A percentile compares a stretch with the other conserved stretches of the same genome.
Conservation (phyloP, 345 rosid species). For the Geranium brycei region DNA sequence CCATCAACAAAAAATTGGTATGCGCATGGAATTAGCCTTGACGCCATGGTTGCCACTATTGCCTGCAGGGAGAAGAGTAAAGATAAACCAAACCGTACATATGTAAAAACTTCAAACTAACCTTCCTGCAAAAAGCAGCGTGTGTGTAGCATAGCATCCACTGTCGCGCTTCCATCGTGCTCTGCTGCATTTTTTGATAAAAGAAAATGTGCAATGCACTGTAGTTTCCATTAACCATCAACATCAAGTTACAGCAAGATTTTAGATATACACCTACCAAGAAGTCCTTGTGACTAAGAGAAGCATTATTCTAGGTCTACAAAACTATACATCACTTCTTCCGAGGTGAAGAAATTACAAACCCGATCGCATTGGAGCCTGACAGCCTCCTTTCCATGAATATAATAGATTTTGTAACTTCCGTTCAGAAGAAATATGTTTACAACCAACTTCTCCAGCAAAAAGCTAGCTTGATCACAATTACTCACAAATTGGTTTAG, state of each 20-base stretch:
- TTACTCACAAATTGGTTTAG: constrained; percentile 84
- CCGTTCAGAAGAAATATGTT: not conserved
- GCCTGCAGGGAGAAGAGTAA: constrained; percentile 29
- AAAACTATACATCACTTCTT: not conserved
- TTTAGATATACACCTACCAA: not conserved
- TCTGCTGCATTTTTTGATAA: not conserved
- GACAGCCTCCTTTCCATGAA: not conserved
- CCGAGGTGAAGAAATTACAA: not conserved
- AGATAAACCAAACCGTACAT: constrained; percentile 11
- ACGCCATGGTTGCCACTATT: constrained; percentile 55
- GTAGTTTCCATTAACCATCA: not conserved
- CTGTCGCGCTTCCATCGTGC: not conserved
- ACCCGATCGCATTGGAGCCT: not conserved
- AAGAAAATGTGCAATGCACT: not conserved
- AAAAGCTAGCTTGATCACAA: not conserved
- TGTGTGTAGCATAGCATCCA: too few species aligned
- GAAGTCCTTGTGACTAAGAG: not conserved
- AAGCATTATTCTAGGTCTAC: not conserved
- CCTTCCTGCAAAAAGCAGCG: too few species aligned
- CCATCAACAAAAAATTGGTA: constrained; percentile 15
- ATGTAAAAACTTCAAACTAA: too few species aligned
- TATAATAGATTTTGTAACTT: not conserved
- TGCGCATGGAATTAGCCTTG: constrained; percentile 36
- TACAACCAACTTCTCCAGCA: not conserved
- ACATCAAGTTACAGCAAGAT: not conserved